These are phyloP conservation scores for Phaffomyces antillensis DNA, from an alignment of 805 yeast genomes.

Conservation along the genomic window DNA sequence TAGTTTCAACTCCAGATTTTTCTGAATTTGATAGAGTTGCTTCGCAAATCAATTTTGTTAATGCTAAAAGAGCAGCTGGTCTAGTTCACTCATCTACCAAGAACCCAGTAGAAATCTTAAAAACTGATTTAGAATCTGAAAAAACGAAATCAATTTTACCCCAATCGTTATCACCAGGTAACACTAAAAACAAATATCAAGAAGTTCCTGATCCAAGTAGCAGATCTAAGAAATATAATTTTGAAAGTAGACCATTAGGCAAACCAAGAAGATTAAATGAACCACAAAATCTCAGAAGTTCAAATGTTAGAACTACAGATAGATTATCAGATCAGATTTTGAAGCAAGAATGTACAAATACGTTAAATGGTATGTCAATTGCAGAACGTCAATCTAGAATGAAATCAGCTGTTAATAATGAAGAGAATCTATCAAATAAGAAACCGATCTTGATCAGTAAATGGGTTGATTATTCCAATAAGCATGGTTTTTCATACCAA, in stretches of 20 bases:
- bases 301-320: conserved; percentile 5
- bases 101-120: conserved; percentile 64
- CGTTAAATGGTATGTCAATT: conserved; percentile 37
- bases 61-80: conserved; percentile 60
- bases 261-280: conserved; percentile 32
- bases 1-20: conserved; percentile 56
- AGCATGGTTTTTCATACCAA: conserved; percentile 92
- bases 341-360: conserved; percentile 39
- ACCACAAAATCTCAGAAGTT: conserved; percentile 9
- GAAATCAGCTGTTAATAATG: conserved; percentile 18
- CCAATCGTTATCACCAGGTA: conserved; percentile 86
- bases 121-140: conserved; percentile 63
- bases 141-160: conserved; percentile 69
- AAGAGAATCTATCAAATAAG: conserved; percentile 16
- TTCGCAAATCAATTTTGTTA: conserved; percentile 60
- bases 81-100: conserved; percentile 39
- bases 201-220: conserved; percentile 34
- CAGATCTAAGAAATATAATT: conserved; percentile 16
- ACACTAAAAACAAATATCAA: conserved; percentile 79
- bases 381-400: conserved; percentile 39
- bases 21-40: conserved; percentile 48
- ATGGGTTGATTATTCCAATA: conserved; percentile 97
- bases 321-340: conserved; percentile 26
- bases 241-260: conserved; percentile 28
- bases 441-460: conserved; percentile 70